phyloP scores from a whole-genome alignment of 139 green algal genomes.

The Dunaliella primolecta region DNA sequence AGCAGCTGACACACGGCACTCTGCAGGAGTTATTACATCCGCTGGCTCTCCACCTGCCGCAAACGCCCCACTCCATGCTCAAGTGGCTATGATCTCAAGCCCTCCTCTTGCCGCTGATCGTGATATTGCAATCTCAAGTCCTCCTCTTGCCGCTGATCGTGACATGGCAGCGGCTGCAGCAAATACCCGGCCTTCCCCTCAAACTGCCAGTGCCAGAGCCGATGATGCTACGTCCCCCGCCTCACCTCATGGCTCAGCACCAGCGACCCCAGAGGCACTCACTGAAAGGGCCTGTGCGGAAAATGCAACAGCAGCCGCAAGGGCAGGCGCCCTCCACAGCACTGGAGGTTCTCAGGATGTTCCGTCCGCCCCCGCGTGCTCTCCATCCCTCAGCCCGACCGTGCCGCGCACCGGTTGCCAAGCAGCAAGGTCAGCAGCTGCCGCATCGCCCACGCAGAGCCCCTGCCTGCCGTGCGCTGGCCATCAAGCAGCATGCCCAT shows the following conservation, averaged over 20 bases:
- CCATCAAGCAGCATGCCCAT: too few species aligned
- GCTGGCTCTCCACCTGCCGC: neutral
- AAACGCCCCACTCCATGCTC: neutral
- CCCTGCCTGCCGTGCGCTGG: too few species aligned
- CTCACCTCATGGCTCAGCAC: neutral
- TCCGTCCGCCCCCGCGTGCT: too few species aligned
- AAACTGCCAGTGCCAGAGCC: neutral
- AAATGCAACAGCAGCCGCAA: neutral
- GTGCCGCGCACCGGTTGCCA: too few species aligned
- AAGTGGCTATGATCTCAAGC: neutral
- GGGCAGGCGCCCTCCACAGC: neutral
- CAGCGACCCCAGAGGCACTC: neutral
- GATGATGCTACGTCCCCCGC: neutral
- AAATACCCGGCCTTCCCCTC: neutral
- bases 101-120: neutral
- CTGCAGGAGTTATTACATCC: neutral
- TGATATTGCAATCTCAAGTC: neutral
- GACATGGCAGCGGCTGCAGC: neutral
- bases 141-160: neutral
- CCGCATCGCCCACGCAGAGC: too few species aligned
- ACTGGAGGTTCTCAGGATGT: too few species aligned
- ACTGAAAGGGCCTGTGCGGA: too few species aligned
- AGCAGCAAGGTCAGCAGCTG: too few species aligned
- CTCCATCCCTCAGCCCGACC: too few species aligned
- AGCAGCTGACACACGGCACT: neutral